These are phyloP conservation scores for Spiraea crenata DNA, from an alignment of 331 rosid species.

Conservation along the genomic window DNA sequence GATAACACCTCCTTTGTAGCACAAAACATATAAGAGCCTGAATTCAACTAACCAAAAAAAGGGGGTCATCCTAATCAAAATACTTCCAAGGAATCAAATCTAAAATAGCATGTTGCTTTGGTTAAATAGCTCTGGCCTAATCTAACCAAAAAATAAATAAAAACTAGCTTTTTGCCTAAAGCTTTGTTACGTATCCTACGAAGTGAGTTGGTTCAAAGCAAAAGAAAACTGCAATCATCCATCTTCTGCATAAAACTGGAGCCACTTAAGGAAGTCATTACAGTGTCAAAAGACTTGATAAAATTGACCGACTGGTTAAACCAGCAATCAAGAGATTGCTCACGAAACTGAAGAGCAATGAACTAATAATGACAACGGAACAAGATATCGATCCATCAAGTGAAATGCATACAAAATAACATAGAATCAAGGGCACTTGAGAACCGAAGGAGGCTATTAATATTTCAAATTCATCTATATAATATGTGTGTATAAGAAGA, in stretches of 20 bases:
- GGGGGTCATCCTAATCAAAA: neutral
- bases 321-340: neutral
- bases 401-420: neutral
- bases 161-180: neutral
- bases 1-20: neutral
- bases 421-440: slow-evolving; percentile 2
- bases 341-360: neutral
- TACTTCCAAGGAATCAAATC: neutral
- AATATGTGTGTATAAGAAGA: neutral
- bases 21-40: neutral
- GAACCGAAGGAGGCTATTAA: neutral
- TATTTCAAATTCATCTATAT: neutral
- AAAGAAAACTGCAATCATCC: neutral
- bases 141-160: no score
- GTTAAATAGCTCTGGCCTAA: no score
- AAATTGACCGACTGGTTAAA: neutral
- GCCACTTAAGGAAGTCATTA: neutral
- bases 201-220: no score
- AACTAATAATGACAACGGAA: neutral
- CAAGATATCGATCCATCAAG: neutral
- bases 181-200: neutral
- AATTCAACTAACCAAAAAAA: neutral
- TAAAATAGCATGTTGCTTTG: neutral
- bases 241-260: neutral
- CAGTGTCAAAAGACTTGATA: neutral